These are phyloP conservation scores for Ophiostoma ulmi DNA, from an alignment of 2,329 filamentous ascomycete species.

Conservation along the genomic window DNA sequence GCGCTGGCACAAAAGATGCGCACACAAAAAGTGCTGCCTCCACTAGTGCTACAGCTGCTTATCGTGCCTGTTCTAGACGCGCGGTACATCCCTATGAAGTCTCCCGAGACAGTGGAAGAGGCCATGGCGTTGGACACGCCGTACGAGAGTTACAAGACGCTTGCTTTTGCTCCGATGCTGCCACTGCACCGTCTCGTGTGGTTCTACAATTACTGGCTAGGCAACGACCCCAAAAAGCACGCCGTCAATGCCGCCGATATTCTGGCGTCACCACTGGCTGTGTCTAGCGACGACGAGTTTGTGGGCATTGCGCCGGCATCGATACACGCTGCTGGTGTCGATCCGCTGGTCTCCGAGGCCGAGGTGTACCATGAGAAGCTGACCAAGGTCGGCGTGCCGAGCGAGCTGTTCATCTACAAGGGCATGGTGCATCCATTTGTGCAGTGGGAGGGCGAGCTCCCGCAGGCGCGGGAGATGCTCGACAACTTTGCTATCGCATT, in stretches of 20 bases:
- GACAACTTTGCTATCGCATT: slow-evolving; percentile 15
- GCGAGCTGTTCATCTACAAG: slow-evolving; percentile 18
- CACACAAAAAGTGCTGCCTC: slow-evolving; percentile 29
- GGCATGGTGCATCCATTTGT: slow-evolving; percentile 24
- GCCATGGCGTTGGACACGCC: slow-evolving; percentile 10
- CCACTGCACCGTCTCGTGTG: slow-evolving; percentile 23
- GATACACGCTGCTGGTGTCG: slow-evolving; percentile 22
- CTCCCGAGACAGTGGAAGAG: neutral
- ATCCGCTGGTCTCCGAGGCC: slow-evolving; percentile 22
- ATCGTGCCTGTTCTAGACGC: slow-evolving; percentile 39
- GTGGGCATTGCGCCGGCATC: slow-evolving; percentile 15
- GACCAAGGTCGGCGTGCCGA: neutral
- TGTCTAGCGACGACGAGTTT: neutral
- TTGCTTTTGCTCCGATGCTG: slow-evolving; percentile 24
- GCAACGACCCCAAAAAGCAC: slow-evolving; percentile 14
- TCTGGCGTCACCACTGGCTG: slow-evolving; percentile 22
- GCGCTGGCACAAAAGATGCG: slow-evolving; percentile 40
- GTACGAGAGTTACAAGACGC: slow-evolving; percentile 21
- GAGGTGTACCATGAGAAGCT: slow-evolving; percentile 21
- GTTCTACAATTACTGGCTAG: slow-evolving; percentile 26
- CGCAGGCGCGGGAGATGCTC: slow-evolving; percentile 13
- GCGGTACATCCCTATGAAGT: slow-evolving; percentile 24
- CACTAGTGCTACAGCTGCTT: slow-evolving; percentile 34
- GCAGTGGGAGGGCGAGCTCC: slow-evolving; percentile 24
- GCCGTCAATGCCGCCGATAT: slow-evolving; percentile 11